Evolutionary conservation across 768 basidiomycete species (phyloP), one percentile per base, ranked within the genome.

Genomic region (Suillus weaverae): DNA sequence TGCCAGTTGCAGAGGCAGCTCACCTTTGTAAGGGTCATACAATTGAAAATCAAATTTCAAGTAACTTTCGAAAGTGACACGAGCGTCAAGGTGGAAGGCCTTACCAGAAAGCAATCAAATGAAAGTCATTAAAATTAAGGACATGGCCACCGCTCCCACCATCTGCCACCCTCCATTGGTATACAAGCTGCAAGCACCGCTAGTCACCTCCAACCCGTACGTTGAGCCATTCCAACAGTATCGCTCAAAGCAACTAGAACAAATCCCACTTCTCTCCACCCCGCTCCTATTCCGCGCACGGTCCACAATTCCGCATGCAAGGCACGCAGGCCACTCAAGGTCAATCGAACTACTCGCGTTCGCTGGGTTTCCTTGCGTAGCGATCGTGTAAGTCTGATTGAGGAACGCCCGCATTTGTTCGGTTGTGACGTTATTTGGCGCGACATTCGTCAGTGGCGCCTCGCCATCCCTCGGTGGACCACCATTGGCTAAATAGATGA

Each of bases 401-500:
- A 86, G 71, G 70, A 85, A 79, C 7, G 72, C 74, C 63, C 77
- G 74, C 38, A 81, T 72, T 65, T 80, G 73, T 10, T 20, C 60
- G 18, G 35, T 20, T n/a, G 60, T 44, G 44, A 64, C 55, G 36
- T 64, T 64, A 35, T 48, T 50, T 20, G 63, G 63, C 16, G 46
- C 35, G 13, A 60, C 44, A 74, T 83, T 83, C 54, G 80, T 80
- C 30, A 75, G 65, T 39, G 73, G 67, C 33, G 74, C 68, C n/a
- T 75, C 67, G 22, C 78, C 72, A 60, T 78, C 74, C 55, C 73
- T 75, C 55, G 78, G 78, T 13, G 77, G 70, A 16, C 79, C 81
- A 61, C 83, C 82, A 72, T 82, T 83, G 9, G 84, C 83, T n/a
- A 85, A 69, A 74, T 87, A 87, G 63, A 86, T 77, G 55, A 86